Evolutionary conservation across 202 grass and related monocot species (phyloP).

Genomic region (Panicum virgatum): DNA sequence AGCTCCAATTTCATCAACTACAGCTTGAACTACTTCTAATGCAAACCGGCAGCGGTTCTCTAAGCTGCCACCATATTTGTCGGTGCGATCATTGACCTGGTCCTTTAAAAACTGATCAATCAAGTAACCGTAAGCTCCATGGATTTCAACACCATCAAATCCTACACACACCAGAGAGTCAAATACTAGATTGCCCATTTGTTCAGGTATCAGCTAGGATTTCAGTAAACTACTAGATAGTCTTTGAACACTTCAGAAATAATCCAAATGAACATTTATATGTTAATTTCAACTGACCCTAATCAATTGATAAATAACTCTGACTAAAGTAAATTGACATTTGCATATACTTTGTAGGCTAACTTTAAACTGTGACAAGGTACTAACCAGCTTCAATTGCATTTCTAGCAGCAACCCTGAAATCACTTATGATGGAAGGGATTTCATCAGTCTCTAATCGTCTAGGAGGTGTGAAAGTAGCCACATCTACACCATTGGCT

Average conservation of each 20-base stretch:
- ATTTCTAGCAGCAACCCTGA: slow-evolving; percentile 82
- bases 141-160: slow-evolving; percentile 90
- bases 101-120: slow-evolving; percentile 90
- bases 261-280: background rate
- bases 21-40: slow-evolving; percentile 65
- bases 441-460: slow-evolving; percentile 71
- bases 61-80: slow-evolving; percentile 70
- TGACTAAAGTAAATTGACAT: background rate
- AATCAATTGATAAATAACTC: background rate
- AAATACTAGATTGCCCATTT: background rate
- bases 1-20: slow-evolving; percentile 75
- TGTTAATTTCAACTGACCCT: background rate
- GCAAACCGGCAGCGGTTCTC: slow-evolving; percentile 80
- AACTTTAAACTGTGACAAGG: slow-evolving; percentile 13
- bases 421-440: slow-evolving; percentile 64
- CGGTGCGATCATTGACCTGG: slow-evolving; percentile 67
- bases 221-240: background rate
- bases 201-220: background rate
- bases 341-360: background rate
- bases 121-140: slow-evolving; percentile 78
- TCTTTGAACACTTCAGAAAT: background rate
- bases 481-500: slow-evolving; percentile 48
- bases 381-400: slow-evolving; percentile 79
- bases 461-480: slow-evolving; percentile 51
- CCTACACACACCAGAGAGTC: slow-evolving; percentile 42